Percentiles rank a stretch among this genome's conserved stretches.
Conservation (phyloP, 2,329 filamentous ascomycete genomes). For the Neopestalotiopsis rosae region DNA sequence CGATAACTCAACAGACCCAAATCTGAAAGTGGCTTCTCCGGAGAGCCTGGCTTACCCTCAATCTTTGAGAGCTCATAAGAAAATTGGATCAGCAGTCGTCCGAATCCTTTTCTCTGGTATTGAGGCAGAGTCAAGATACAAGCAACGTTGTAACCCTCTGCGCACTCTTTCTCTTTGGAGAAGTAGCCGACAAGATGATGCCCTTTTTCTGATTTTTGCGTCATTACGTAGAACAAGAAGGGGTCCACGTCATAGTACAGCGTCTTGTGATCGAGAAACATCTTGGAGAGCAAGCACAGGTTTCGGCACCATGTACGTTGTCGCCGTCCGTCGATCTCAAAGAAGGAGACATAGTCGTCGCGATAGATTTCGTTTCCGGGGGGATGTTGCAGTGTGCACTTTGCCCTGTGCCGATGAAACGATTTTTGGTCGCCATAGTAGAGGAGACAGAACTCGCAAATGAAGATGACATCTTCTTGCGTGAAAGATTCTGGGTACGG, state of each 20-base stretch:
- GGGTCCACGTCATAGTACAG: constrained; percentile 99
- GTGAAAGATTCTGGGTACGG: constrained; percentile 91
- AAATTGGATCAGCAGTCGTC: constrained; percentile 92
- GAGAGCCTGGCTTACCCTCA: constrained; percentile 92
- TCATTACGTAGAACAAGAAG: constrained; percentile 99
- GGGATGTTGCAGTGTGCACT: constrained; percentile 90
- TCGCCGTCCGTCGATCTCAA: constrained; percentile 93
- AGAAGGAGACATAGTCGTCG: constrained; percentile 92
- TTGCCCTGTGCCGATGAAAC: constrained; percentile 84
- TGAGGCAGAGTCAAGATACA: constrained; percentile 97
- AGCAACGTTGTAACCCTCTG: constrained; percentile 96
- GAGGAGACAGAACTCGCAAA: constrained; percentile 95
- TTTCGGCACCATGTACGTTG: constrained; percentile 98
- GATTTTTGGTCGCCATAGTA: constrained; percentile 87
- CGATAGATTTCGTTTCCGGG: constrained; percentile 98
- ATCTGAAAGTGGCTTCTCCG: constrained; percentile 95
- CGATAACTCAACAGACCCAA: constrained; percentile 91
- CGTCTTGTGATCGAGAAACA: constrained; percentile 96
- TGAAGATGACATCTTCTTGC: constrained; percentile 88
- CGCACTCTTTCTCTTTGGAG: constrained; percentile 96
- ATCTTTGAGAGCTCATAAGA: constrained; percentile 96
- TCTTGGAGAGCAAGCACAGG: constrained; percentile 89
- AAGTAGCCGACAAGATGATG: constrained; percentile 99
- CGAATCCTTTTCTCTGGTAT: constrained; percentile 94
- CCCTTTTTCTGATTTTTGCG: constrained; percentile 83